These are phyloP conservation scores for Acacia pycnantha DNA, from an alignment of 331 rosid genomes.

Conservation along the genomic window DNA sequence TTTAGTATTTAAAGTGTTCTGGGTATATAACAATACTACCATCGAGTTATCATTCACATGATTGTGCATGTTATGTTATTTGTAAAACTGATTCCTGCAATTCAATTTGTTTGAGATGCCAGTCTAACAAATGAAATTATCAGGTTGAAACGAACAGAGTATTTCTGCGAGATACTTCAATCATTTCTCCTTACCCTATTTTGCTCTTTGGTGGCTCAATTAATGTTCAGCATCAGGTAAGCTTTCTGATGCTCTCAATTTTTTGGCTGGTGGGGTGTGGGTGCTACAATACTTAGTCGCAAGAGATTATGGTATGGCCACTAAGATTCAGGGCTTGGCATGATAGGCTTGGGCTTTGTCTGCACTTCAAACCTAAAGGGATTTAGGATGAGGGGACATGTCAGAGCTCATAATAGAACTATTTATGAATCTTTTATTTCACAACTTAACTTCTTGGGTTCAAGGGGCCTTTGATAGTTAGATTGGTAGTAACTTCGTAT, in stretches of 20 bases:
- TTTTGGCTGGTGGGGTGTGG: background rate
- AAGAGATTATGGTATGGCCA: background rate
- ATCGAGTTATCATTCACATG: conserved; percentile 6
- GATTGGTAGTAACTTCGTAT: background rate
- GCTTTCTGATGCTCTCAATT: background rate
- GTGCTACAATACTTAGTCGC: background rate
- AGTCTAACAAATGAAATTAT: conserved; percentile 22
- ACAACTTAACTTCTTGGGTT: background rate
- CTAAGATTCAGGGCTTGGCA: background rate
- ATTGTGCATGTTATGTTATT: conserved; percentile 1
- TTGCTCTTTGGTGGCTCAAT: conserved; percentile 93
- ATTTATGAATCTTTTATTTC: too few species aligned
- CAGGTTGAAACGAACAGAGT: conserved; percentile 92
- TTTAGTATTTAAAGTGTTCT: background rate
- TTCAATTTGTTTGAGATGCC: conserved; percentile 15
- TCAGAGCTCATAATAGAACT: background rate
- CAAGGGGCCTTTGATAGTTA: background rate
- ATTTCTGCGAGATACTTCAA: conserved; percentile 75
- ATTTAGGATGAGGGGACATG: background rate
- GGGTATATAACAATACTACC: background rate
- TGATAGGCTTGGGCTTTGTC: background rate
- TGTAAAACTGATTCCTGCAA: conserved; percentile 11
- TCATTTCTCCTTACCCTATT: conserved; percentile 90
- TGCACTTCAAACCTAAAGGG: background rate
- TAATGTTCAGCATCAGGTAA: conserved; percentile 87